Evolutionary conservation across 306 rosid genomes (phyloP).

Genomic region (Astragalus membranaceus): DNA sequence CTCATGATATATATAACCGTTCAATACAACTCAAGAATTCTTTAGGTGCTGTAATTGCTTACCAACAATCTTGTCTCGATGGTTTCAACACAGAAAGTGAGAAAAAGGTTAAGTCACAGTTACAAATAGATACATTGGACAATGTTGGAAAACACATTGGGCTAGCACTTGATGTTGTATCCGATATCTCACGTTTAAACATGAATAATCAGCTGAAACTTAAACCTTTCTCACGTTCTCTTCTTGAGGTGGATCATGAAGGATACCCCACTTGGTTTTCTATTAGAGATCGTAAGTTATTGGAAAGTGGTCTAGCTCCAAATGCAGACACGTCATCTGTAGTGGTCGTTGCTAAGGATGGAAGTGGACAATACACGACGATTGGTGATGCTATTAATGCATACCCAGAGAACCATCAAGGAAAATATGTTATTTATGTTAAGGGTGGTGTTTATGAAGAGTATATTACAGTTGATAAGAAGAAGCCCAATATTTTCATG

Average conservation of each 20-base stretch:
- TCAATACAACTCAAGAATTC: background rate
- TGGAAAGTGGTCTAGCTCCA: background rate
- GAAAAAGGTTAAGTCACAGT: background rate
- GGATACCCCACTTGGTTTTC: background rate
- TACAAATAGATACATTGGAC: background rate
- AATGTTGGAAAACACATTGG: background rate
- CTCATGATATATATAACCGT: background rate
- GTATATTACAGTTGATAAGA: background rate
- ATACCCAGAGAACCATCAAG: background rate
- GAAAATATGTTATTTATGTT: background rate
- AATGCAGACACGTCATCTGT: background rate
- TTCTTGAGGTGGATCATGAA: background rate
- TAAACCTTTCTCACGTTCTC: background rate
- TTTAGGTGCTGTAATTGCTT: background rate
- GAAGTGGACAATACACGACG: background rate
- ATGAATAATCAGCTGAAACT: background rate
- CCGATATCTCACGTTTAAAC: background rate
- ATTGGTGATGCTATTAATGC: background rate
- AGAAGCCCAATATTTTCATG: background rate
- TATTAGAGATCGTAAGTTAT: background rate
- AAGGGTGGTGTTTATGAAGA: background rate
- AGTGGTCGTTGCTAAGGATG: background rate
- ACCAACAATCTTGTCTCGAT: background rate
- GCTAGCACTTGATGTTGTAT: background rate
- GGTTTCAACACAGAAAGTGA: background rate